Conservation (phyloP, 306 rosid genomes). For the Alnus rubra region DNA sequence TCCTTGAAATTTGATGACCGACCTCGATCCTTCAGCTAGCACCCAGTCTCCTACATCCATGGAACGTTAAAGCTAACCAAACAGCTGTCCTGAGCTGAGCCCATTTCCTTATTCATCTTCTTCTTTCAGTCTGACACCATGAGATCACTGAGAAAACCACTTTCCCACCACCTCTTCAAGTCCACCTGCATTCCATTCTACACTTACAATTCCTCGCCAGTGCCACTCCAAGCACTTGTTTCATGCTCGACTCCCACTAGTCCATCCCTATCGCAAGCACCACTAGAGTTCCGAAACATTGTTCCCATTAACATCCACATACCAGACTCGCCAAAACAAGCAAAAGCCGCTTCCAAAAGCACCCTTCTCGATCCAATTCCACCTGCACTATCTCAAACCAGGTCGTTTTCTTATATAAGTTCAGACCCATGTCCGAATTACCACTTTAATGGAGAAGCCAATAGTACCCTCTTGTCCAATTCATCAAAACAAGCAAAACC, state of each 20-base stretch:
- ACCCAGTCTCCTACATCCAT: too few species aligned
- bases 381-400: background rate
- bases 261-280: background rate
- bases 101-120: background rate
- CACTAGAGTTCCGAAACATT: background rate
- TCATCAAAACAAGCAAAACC: slow-evolving; percentile 5
- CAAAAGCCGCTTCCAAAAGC: background rate
- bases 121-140: background rate
- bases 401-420: background rate
- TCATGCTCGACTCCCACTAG: too few species aligned
- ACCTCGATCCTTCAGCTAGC: too few species aligned
- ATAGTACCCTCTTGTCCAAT: background rate
- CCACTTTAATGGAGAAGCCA: background rate
- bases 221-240: background rate
- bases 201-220: background rate
- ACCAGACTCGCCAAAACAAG: background rate
- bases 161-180: slow-evolving; percentile 13
- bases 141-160: slow-evolving; percentile 16
- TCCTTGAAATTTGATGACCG: too few species aligned
- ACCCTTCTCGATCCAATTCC: background rate
- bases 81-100: background rate
- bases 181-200: background rate
- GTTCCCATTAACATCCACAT: background rate
- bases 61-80: background rate
- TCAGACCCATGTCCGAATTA: background rate